These are phyloP conservation scores for Dactylonectria macrodidyma DNA, from an alignment of 2,329 filamentous ascomycete genomes.

Conservation along the genomic window DNA sequence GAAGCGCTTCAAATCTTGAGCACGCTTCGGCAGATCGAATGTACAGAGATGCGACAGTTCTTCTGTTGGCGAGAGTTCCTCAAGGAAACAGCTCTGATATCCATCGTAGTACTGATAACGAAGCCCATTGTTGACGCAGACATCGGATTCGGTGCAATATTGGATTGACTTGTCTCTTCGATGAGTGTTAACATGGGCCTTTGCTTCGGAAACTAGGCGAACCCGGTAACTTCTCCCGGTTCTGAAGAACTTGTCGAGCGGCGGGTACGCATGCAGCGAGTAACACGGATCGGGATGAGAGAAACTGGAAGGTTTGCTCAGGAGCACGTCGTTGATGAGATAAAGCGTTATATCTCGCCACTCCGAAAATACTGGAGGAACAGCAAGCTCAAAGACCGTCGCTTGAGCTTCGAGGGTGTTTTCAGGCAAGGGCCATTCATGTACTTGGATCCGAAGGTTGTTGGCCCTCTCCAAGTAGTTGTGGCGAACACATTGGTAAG, in stretches of 20 bases:
- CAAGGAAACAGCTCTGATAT: not conserved
- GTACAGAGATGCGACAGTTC: constrained; percentile 30
- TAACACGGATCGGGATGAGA: not conserved
- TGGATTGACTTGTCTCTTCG: constrained; percentile 15
- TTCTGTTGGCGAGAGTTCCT: not conserved
- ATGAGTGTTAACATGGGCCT: constrained; percentile 33
- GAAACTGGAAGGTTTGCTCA: too few species aligned
- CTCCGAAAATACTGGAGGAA: constrained; percentile 56
- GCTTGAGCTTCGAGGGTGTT: constrained; percentile 55
- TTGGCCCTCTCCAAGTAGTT: too few species aligned
- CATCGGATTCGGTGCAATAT: constrained; percentile 22
- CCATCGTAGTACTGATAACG: constrained; percentile 39
- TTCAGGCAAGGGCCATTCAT: constrained; percentile 71
- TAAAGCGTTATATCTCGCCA: constrained; percentile 67
- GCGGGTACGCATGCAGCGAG: constrained; percentile 30
- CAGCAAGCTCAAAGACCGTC: constrained; percentile 67
- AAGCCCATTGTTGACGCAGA: constrained; percentile 45
- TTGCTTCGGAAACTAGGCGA: too few species aligned
- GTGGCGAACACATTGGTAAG: constrained; percentile 56
- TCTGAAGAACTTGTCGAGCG: constrained; percentile 16
- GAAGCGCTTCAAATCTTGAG: constrained; percentile 33
- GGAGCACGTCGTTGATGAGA: constrained; percentile 58
- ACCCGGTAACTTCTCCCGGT: too few species aligned
- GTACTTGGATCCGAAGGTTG: too few species aligned
- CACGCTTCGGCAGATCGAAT: constrained; percentile 30